Evolutionary conservation across 768 basidiomycete species (phyloP).

Genomic region (Russula griseocarnosa): DNA sequence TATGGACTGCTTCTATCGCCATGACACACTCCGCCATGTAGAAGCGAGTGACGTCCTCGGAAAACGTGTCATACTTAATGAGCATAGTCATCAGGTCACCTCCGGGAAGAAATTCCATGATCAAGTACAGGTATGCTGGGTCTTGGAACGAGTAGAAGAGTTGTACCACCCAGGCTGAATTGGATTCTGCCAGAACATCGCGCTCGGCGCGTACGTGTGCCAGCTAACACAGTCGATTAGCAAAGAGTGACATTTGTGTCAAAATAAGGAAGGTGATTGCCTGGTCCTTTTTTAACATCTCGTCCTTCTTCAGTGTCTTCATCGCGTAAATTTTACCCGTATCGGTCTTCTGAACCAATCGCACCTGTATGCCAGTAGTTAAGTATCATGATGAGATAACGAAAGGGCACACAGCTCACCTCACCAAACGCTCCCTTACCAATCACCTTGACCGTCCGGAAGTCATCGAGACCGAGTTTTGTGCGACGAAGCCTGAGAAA

Average conservation of each 20-base stretch:
- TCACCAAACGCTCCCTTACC: slow-evolving; percentile 99
- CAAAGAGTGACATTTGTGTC: slow-evolving; percentile 1
- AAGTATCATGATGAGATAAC: neutral
- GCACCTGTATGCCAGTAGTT: slow-evolving; percentile 48
- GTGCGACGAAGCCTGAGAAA: slow-evolving; percentile 87
- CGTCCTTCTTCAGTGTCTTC: slow-evolving; percentile 95
- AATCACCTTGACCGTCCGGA: slow-evolving; percentile 96
- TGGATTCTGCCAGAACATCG: slow-evolving; percentile 92
- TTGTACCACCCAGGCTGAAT: slow-evolving; percentile 95
- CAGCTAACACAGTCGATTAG: slow-evolving; percentile 49
- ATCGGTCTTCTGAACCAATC: slow-evolving; percentile 93
- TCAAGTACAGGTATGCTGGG: slow-evolving; percentile 82
- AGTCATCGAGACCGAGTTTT: slow-evolving; percentile 86
- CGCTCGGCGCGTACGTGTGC: slow-evolving; percentile 98
- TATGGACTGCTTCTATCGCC: slow-evolving; percentile 96
- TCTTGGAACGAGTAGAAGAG: slow-evolving; percentile 99
- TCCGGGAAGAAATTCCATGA: slow-evolving; percentile 99
- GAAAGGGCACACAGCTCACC: slow-evolving; percentile 42
- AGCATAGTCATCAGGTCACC: slow-evolving; percentile 99
- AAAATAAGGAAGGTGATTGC: slow-evolving; percentile 40
- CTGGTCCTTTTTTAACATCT: slow-evolving; percentile 99
- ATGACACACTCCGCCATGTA: slow-evolving; percentile 99
- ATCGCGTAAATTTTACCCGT: slow-evolving; percentile 99
- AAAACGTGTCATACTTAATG: slow-evolving; percentile 99
- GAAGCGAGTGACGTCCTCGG: slow-evolving; percentile 95